Evolutionary conservation across 1,284 basidiomycete species (phyloP).

Genomic region (Erythrobasidium hasegawianum): DNA sequence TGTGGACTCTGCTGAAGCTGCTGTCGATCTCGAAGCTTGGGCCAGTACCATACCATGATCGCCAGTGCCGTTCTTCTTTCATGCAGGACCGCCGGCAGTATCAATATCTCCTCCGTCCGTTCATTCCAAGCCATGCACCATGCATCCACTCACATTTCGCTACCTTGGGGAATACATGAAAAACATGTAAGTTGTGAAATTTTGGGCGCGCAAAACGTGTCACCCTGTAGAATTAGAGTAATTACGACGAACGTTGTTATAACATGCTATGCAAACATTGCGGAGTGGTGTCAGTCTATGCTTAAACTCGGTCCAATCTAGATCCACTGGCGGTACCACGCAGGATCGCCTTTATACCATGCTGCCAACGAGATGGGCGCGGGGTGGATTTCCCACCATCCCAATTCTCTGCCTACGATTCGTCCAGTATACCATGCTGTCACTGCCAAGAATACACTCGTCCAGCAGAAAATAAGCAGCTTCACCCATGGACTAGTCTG

Average conservation of each 20-base stretch:
- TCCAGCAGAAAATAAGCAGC: not conserved
- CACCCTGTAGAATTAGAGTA: too few relatives aligned
- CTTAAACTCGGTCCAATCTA: not conserved
- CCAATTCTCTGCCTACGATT: constrained; percentile 18
- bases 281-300: too few relatives aligned
- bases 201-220: too few relatives aligned
- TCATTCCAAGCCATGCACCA: too few relatives aligned
- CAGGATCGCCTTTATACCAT: not conserved
- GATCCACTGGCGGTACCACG: not conserved
- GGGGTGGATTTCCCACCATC: constrained; percentile 20
- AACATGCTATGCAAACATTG: too few relatives aligned
- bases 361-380: constrained; percentile 12
- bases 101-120: too few relatives aligned
- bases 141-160: too few relatives aligned
- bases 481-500: not conserved
- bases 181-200: too few relatives aligned
- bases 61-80: not conserved
- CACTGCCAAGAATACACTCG: constrained; percentile 3
- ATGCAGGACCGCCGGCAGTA: too few relatives aligned
- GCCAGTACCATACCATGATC: constrained; percentile 43
- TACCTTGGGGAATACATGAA: too few relatives aligned
- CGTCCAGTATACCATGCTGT: constrained; percentile 16
- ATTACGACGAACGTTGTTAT: too few relatives aligned
- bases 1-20: constrained; percentile 36
- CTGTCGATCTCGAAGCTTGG: constrained; percentile 45